phyloP scores from a whole-genome alignment of 306 rosid species.

The Cucurbita pepo region DNA sequence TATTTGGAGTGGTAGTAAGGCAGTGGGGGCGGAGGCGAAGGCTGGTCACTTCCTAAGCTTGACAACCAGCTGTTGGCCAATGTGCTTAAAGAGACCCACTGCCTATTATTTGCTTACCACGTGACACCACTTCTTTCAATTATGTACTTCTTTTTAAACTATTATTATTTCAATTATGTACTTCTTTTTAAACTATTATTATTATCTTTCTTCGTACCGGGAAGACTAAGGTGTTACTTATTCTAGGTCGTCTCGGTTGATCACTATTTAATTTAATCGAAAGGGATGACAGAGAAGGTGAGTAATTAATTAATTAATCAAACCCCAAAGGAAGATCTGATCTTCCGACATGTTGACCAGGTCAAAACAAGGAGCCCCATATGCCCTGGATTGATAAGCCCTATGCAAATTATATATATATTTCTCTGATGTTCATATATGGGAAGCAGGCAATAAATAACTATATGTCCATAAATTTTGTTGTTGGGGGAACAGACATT shows the following conservation, averaged over 20 bases:
- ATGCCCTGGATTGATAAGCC: conserved; percentile 14
- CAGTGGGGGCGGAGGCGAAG: not conserved
- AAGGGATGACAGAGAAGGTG: not conserved
- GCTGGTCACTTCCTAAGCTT: not conserved
- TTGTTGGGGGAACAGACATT: not conserved
- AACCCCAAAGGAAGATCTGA: not conserved
- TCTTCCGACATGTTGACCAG: conserved; percentile 27
- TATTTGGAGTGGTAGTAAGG: not conserved
- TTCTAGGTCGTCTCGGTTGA: too few species aligned
- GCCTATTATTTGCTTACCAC: not conserved
- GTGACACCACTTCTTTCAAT: not conserved
- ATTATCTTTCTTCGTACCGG: too few species aligned
- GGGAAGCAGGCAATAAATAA: not conserved
- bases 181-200: too few species aligned
- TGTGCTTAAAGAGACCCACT: not conserved
- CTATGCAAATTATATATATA: not conserved
- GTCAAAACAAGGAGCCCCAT: conserved; percentile 31
- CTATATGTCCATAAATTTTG: not conserved
- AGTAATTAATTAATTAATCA: not conserved
- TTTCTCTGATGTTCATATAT: not conserved
- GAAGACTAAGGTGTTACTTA: too few species aligned
- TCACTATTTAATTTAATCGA: too few species aligned
- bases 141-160: not conserved
- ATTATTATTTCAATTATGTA: not conserved
- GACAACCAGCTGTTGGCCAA: not conserved